Evolutionary conservation across 805 yeast genomes (phyloP), one percentile per base, ranked within the genome.

Genomic region (Candida schatavii): DNA sequence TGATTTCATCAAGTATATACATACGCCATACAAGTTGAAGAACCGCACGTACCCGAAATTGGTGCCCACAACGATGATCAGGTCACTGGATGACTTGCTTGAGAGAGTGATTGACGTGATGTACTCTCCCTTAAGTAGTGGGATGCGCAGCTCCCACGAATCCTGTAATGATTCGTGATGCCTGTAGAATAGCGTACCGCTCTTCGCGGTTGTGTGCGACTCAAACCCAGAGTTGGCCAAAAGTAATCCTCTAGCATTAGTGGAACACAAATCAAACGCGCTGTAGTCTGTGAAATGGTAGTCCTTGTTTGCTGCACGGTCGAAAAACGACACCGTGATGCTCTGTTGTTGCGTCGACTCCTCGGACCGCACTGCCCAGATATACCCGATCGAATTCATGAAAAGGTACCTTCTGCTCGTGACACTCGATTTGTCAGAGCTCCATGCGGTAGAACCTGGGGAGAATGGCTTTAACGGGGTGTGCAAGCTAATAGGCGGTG

Each of bases 371-470:
- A 87, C 93, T 0, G 88, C 72, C 79, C 95, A 85, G 0, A 82
- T 84, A 56, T 87, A 86, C 0, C 97, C 99, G 22, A 81, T 66
- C 7, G 83, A 70, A 51, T 87, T 87, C 74, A 90, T 87, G 17
- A 88, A 80, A 31, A 91, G 63, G 53, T 88, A 90, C 41, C 96
- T 72, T 61, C 91, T 77, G 66, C 70, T 11, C 41, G 48, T 2
- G 66, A 53, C 28, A 29, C 35, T 9, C 26, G 54, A 36, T 35
- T 51, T 42, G 18, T 21, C 35, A 40, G 45, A 18, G 49, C 43
- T 41, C 84, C 90, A 89, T 0, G 96, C 96, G 0, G 98, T 91
- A 5, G 85, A 78, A 1, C 98, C 98, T 1, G 88, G 85, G 3
- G 95, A 88, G 51, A 81, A 84, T 0, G 97, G 90, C 35, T 64